phyloP scores from a whole-genome alignment of 768 basidiomycete species.

The Holtermanniella nyarrowii region DNA sequence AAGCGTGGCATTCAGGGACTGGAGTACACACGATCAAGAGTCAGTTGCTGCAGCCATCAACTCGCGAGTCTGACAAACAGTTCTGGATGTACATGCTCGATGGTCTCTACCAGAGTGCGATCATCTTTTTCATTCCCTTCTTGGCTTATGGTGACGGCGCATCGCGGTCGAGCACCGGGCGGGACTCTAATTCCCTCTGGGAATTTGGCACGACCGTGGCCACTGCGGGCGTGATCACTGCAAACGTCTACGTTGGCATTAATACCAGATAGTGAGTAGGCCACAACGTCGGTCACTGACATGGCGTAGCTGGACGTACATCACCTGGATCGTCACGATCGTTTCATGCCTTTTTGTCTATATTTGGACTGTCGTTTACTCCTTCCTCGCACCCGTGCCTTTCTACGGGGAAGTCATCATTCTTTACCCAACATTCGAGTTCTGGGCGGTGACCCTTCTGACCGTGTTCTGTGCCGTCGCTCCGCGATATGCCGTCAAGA shows the following conservation, averaged over 20 bases:
- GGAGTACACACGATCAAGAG: conserved; percentile 65
- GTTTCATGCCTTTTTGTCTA: conserved; percentile 49
- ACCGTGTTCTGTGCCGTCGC: conserved; percentile 61
- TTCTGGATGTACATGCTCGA: conserved; percentile 95
- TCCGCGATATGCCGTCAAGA: conserved; percentile 73
- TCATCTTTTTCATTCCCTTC: conserved; percentile 80
- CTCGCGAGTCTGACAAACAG: conserved; percentile 47
- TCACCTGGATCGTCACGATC: conserved; percentile 23
- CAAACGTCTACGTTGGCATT: conserved; percentile 80
- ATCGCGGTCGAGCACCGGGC: conserved; percentile 60
- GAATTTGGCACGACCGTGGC: conserved; percentile 90
- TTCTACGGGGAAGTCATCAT: conserved; percentile 64
- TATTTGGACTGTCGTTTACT: conserved; percentile 81
- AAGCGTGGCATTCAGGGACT: conserved; percentile 84
- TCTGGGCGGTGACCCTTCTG: conserved; percentile 71
- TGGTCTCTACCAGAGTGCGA: conserved; percentile 81
- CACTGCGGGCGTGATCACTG: conserved; percentile 73
- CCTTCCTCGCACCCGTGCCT: conserved; percentile 60
- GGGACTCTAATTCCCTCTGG: conserved; percentile 62
- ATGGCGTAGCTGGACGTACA: conserved; percentile 48
- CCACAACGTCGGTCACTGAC: not conserved
- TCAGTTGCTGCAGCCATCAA: too few species aligned
- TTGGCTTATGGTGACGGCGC: conserved; percentile 48
- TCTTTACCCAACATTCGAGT: conserved; percentile 66
- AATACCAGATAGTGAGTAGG: conserved; percentile 57